Percentiles rank a stretch among this genome's conserved stretches.
Evolutionary conservation across 2,329 filamentous ascomycete species (phyloP).

Genomic region (Rutstroemia sp.): DNA sequence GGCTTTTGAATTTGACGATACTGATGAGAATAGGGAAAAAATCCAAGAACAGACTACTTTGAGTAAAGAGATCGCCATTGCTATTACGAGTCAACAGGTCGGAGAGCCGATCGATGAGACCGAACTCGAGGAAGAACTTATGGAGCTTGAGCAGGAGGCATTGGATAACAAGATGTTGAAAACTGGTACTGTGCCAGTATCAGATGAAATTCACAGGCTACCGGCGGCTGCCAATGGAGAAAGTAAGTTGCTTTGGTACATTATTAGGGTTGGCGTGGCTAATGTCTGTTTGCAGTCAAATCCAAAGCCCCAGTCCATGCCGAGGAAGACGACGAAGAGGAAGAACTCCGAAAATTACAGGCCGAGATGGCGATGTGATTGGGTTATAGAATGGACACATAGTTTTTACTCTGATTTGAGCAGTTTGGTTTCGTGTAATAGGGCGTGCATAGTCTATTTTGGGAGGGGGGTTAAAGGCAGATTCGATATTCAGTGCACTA

Average conservation of each 20-base stretch:
- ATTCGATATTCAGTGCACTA: constrained; percentile 14
- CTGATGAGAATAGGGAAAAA: constrained; percentile 61
- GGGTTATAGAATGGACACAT: constrained; percentile 10
- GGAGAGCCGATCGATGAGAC: constrained; percentile 72
- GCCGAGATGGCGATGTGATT: constrained; percentile 90
- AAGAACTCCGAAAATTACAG: constrained; percentile 84
- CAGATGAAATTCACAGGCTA: constrained; percentile 69
- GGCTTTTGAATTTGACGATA: constrained; percentile 5
- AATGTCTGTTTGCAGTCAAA: constrained; percentile 36
- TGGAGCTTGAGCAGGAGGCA: constrained; percentile 80
- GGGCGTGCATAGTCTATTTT: constrained; percentile 22
- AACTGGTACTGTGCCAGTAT: constrained; percentile 76
- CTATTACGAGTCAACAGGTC: constrained; percentile 66
- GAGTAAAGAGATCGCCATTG: constrained; percentile 84
- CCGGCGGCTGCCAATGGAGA: constrained; percentile 69
- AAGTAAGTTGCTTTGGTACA: constrained; percentile 47
- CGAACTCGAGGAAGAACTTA: constrained; percentile 80
- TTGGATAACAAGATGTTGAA: constrained; percentile 91
- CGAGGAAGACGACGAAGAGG: constrained; percentile 92
- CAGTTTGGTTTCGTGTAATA: constrained; percentile 14
- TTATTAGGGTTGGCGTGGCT: constrained; percentile 4
- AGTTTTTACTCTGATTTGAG: constrained; percentile 15
- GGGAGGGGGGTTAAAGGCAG: constrained; percentile 16
- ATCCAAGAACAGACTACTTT: constrained; percentile 87
- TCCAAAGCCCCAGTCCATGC: constrained; percentile 40